These are phyloP conservation scores for Quercus dentata DNA, from an alignment of 306 rosid species.

Conservation along the genomic window DNA sequence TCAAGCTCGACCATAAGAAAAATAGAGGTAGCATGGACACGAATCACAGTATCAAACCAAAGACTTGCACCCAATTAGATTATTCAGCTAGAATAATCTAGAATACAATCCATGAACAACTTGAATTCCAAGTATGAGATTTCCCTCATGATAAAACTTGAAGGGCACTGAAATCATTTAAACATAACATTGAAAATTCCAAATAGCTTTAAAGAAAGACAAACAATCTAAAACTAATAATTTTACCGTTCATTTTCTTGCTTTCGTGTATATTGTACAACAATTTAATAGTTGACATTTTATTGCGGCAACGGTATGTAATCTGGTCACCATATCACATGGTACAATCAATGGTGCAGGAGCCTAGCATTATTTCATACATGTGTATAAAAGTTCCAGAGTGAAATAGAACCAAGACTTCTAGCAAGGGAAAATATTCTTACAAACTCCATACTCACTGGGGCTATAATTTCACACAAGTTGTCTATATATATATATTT, in stretches of 20 bases:
- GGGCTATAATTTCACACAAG: too few species aligned
- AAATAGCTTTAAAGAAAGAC: background rate
- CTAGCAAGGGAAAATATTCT: conserved; percentile 34
- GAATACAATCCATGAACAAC: too few species aligned
- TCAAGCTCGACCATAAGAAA: background rate
- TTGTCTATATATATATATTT: too few species aligned
- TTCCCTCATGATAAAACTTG: too few species aligned
- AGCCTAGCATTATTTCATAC: background rate
- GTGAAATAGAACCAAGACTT: conserved; percentile 4
- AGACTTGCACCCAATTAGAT: too few species aligned
- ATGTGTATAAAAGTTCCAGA: background rate
- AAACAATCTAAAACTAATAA: too few species aligned
- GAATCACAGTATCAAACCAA: background rate
- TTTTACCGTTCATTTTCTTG: background rate
- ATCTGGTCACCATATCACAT: background rate
- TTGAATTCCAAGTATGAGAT: background rate
- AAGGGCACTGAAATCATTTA: background rate
- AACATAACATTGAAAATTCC: background rate
- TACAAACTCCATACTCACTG: too few species aligned
- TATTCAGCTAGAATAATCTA: too few species aligned
- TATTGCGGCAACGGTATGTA: background rate
- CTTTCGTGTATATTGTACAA: background rate
- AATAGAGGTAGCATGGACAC: background rate
- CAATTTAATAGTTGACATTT: background rate
- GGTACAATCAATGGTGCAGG: background rate